phyloP scores from a whole-genome alignment of 1,139 yeast species.

The Yamadazyma dushanensis region DNA sequence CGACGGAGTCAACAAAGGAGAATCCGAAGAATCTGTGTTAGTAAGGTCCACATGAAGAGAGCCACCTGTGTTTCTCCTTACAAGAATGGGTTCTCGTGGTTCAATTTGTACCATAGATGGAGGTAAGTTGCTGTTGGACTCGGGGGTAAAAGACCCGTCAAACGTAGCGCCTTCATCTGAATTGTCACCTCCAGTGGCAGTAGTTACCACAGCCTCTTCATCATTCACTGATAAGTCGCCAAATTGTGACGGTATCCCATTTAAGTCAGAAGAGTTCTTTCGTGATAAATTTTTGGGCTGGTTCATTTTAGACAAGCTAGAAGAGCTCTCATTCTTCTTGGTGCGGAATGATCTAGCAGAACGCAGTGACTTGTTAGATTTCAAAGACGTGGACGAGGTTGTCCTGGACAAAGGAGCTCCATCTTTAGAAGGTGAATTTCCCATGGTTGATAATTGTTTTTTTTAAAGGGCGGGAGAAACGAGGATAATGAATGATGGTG shows the following conservation, averaged over 20 bases:
- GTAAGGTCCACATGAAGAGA: slow-evolving; percentile 7
- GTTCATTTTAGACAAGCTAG: slow-evolving; percentile 14
- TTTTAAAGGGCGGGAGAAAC: slow-evolving; percentile 4
- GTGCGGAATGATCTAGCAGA: slow-evolving; percentile 50
- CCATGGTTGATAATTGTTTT: slow-evolving; percentile 28
- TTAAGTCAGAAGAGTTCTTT: slow-evolving; percentile 29
- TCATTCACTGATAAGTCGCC: neutral
- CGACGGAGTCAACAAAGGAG: slow-evolving; percentile 12
- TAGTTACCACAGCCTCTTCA: neutral
- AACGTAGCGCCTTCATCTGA: slow-evolving; percentile 4
- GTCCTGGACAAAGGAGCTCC: slow-evolving; percentile 49
- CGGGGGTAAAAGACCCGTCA: slow-evolving; percentile 1
- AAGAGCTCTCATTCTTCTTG: slow-evolving; percentile 14
- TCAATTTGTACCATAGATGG: slow-evolving; percentile 69
- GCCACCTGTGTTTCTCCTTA: slow-evolving; percentile 42
- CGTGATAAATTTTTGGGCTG: slow-evolving; percentile 40
- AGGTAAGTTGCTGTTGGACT: slow-evolving; percentile 37
- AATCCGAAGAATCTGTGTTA: slow-evolving; percentile 2
- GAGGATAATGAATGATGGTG: slow-evolving; percentile 1
- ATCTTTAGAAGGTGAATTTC: slow-evolving; percentile 45
- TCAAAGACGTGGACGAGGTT: slow-evolving; percentile 28
- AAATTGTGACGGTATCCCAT: slow-evolving; percentile 1
- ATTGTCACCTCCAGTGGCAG: neutral
- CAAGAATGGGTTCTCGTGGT: slow-evolving; percentile 68
- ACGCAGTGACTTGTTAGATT: slow-evolving; percentile 47